Base-by-base conservation (phyloP, 2,329 filamentous ascomycete species). In the Fusarium ambrosium region DNA sequence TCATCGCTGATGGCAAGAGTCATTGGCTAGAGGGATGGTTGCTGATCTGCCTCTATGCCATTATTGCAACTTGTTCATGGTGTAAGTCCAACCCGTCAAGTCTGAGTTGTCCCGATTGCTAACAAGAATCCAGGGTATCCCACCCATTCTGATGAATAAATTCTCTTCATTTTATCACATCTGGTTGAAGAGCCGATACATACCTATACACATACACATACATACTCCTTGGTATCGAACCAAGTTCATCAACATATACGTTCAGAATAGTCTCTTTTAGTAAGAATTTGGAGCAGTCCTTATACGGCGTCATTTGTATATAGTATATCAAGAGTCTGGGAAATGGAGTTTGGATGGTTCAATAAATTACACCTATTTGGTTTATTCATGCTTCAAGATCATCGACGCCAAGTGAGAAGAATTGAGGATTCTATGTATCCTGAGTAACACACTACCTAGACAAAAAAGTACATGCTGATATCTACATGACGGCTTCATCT, bases 1-100 rank as follows among this genome's bases (percentile, higher is more conserved):
- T 97, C 51, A 94, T 97, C 59, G 88, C 92, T 22, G 94, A 97
- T 77, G 95, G 94, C 34, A 91, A 94, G 81, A 95, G 92, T 72
- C 94, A 96, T 77, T 97, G 94, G 85, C 87, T 96, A 0, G 94
- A 97, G 82, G 94, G 94, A 4, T 90, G 91, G 70, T 84, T 96
- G 68, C 83, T 97, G 37, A 93, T 95, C 62, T 93, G 92, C 43
- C 88, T 94, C 4, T 97, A 97, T 79, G 86, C 92, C 45, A 97
- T 97, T 64, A 95, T 97, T 79, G 93, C 93, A 13, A 85, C 90
- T 13, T 92, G 89, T 77, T 86, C 89, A n/a, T 90, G 88, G 85
- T 90, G 89, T 90, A 87, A 86, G 88, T 87, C 56, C 11, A 27
- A 18, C 59, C n/a, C 22, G 2, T 5, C 4, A 53, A 45, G 32